These are phyloP conservation scores for Neurospora sp. DNA, from an alignment of 495 filamentous ascomycete genomes.

Conservation along the genomic window DNA sequence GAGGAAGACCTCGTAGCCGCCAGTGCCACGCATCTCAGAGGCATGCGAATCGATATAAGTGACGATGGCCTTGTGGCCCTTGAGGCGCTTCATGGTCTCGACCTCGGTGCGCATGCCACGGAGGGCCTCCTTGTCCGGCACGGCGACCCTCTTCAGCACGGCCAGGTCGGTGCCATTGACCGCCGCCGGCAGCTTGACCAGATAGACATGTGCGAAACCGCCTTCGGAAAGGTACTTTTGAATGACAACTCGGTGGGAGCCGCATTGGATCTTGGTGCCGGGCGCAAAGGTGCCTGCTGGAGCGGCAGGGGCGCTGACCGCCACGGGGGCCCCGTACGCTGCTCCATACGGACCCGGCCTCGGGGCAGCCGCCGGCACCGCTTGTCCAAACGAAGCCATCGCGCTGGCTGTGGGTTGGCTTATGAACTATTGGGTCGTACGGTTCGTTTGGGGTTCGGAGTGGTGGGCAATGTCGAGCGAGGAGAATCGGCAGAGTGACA, in stretches of 20 bases:
- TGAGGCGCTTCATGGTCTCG: slow-evolving; percentile 98
- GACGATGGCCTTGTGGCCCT: slow-evolving; percentile 91
- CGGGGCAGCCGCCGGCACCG: slow-evolving; percentile 24
- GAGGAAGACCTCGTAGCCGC: slow-evolving; percentile 95
- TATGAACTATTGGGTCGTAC: background rate
- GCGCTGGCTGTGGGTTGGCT: slow-evolving; percentile 3
- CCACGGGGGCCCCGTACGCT: slow-evolving; percentile 20
- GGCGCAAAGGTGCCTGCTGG: slow-evolving; percentile 86
- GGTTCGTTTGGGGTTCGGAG: background rate
- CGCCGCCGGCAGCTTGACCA: slow-evolving; percentile 72
- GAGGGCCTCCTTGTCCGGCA: slow-evolving; percentile 87
- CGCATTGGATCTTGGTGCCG: slow-evolving; percentile 93
- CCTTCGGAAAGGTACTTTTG: slow-evolving; percentile 98
- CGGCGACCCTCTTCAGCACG: slow-evolving; percentile 93
- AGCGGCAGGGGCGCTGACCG: slow-evolving; percentile 40
- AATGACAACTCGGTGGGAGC: slow-evolving; percentile 85
- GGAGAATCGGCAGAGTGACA: background rate
- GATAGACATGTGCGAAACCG: slow-evolving; percentile 96
- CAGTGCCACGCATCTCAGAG: slow-evolving; percentile 73
- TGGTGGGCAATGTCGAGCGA: background rate
- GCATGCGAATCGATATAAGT: slow-evolving; percentile 98
- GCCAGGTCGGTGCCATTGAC: slow-evolving; percentile 75
- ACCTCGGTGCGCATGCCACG: slow-evolving; percentile 97
- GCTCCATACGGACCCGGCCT: slow-evolving; percentile 26
- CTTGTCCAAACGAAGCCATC: slow-evolving; percentile 40